These are phyloP conservation scores for Coemansia sp. DNA, from an alignment of 192 early-diverging fungal genomes.

Conservation along the genomic window DNA sequence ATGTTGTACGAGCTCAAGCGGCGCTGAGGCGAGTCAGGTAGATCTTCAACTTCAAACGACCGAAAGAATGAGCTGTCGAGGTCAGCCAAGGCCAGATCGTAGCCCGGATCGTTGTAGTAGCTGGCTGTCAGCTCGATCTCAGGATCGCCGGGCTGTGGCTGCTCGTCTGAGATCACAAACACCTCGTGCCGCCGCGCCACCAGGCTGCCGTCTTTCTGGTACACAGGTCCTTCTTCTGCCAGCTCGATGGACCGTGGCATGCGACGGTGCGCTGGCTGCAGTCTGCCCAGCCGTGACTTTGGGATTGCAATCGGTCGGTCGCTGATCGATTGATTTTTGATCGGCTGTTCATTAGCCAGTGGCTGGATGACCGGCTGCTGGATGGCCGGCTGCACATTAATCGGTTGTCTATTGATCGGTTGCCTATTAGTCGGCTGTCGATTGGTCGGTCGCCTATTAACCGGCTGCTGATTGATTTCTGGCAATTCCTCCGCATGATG, in stretches of 20 bases:
- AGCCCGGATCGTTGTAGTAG: conserved; percentile 38
- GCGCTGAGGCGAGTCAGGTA: conserved; percentile 45
- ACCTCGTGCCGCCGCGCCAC: conserved; percentile 25
- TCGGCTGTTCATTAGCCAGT: too few species aligned
- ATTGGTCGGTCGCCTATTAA: too few species aligned
- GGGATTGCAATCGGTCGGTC: conserved; percentile 35
- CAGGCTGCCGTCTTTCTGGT: conserved; percentile 16
- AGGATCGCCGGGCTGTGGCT: conserved; percentile 8
- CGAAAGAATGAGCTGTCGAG: conserved; percentile 33
- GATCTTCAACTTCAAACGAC: conserved; percentile 46
- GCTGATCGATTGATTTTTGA: not conserved
- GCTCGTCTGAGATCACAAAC: conserved; percentile 11
- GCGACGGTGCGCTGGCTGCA: conserved; percentile 38
- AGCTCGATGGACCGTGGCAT: conserved; percentile 44
- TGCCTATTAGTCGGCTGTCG: too few species aligned
- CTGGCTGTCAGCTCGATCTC: conserved; percentile 22
- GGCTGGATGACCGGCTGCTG: too few species aligned
- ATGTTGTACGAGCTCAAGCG: conserved; percentile 34
- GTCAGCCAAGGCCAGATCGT: conserved; percentile 28
- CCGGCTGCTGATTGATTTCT: too few species aligned
- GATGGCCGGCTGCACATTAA: not conserved
- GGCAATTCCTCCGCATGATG: too few species aligned
- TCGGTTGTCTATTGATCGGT: too few species aligned
- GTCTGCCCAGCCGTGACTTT: conserved; percentile 33
- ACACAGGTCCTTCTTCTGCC: conserved; percentile 15